A percentile compares a stretch with the other conserved stretches of the same genome.
phyloP scores from a whole-genome alignment of 108 stramenopile species.

The Skeletonema menzelii region DNA sequence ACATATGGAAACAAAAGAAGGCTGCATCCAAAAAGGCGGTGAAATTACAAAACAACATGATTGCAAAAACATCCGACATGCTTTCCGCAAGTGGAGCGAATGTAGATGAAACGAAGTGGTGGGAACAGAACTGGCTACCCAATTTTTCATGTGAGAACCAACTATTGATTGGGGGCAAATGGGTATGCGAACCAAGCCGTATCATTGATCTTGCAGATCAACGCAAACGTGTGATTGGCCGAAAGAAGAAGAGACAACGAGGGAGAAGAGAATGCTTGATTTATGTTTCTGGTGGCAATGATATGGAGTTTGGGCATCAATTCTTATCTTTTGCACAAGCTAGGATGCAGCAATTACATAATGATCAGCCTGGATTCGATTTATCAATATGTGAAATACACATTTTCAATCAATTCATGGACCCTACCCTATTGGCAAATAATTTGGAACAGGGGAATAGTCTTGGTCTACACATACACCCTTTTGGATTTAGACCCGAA shows the following conservation, averaged over 20 bases:
- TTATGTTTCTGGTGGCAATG: constrained; percentile 54
- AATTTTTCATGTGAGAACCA: constrained; percentile 17
- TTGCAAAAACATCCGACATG: constrained; percentile 7
- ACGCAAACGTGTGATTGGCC: neutral
- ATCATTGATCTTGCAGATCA: constrained; percentile 25
- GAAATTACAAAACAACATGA: constrained; percentile 17
- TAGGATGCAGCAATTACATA: constrained; percentile 7
- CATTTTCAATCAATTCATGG: constrained; percentile 51
- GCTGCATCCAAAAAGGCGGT: constrained; percentile 16
- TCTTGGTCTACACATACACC: constrained; percentile 39
- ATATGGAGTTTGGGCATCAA: constrained; percentile 44
- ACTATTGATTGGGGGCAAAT: constrained; percentile 21
- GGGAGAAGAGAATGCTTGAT: constrained; percentile 40
- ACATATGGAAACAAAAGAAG: constrained; percentile 33
- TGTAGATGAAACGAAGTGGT: constrained; percentile 14
- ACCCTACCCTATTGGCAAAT: neutral
- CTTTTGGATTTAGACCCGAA: constrained; percentile 52
- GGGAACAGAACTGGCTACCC: constrained; percentile 32
- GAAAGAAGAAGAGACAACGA: neutral
- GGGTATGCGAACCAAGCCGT: constrained; percentile 27
- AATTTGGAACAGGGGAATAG: constrained; percentile 11
- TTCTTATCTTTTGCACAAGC: constrained; percentile 14
- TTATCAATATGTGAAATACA: constrained; percentile 60
- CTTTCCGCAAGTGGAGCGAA: constrained; percentile 18
- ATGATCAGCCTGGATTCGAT: neutral